Evolutionary conservation across 2,329 filamentous ascomycete genomes (phyloP), one percentile per base, ranked within the genome.

Genomic region (Podosphaera xanthii): DNA sequence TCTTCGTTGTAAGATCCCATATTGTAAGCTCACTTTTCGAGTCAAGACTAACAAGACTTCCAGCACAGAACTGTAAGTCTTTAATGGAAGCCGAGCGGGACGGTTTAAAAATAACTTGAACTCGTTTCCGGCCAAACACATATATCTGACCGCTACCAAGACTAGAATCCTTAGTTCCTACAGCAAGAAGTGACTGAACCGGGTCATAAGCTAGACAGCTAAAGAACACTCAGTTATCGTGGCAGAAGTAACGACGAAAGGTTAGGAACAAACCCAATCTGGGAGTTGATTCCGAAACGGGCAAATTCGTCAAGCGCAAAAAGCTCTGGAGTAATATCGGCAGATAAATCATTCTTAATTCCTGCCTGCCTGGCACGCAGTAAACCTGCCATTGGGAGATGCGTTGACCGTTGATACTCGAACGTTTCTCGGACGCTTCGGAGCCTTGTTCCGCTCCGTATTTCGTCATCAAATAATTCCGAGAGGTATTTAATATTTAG

Each of bases 341-440:
- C 82, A 58, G 90, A 95, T 64, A 98, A 78, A 73, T 97, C 92
- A 72, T 84, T 87, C 70, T 89, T 85, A 66, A 98, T 85, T 67
- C 92, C 92, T 60, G 88, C 81, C 77, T 97, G 92, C 77, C 94
- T 96, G 66, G 87, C 86, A 70, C 92, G 79, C 63, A 98, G 75
- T 70, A 97, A 91, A 66, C 86, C 81, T 59, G 90, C 82, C 90
- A 96, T 96, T 40, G 36, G 36, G 36, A 6, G 10, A 12, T 6
- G 5, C 4, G n/a, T 8, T 44, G 40, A 7, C 22, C 22, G 9
- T 59, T 67, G 60, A 59, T 58, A 22, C 38, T n/a, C 33, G 3
- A 35, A 12, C n/a, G 40, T 12, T 6, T 44, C 40, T 44, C 40
- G 40, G 10, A 44, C 10, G n/a, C 10, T 44, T 12, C 10, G 78